Conservation (phyloP, 192 early-diverging fungal species). For the Entrophospora sp. region DNA sequence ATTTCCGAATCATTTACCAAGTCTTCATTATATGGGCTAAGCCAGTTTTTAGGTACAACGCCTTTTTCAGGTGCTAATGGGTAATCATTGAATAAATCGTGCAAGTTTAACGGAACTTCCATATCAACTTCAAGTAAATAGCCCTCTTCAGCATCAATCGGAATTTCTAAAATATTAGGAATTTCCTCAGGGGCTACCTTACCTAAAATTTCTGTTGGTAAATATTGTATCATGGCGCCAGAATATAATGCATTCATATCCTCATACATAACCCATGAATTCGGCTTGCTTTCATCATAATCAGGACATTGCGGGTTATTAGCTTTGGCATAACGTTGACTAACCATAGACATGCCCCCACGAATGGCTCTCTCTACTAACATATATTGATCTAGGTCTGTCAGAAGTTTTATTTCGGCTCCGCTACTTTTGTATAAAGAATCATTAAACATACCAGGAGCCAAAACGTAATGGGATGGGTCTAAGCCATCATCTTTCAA, state of each 20-base stretch:
- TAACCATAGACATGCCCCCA: neutral
- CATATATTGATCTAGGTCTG: neutral
- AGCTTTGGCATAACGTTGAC: too few species aligned
- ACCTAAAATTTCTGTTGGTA: neutral
- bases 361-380: neutral
- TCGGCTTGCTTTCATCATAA: too few species aligned
- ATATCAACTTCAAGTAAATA: neutral
- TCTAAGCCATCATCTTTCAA: conserved; percentile 1
- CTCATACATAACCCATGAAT: conserved; percentile 1
- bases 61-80: neutral
- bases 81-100: conserved; percentile 1
- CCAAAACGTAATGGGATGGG: neutral
- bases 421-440: conserved; percentile 1
- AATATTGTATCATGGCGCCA: neutral
- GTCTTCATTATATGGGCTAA: conserved; percentile 10
- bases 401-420: neutral
- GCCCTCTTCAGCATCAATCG: neutral
- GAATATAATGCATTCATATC: conserved; percentile 8
- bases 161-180: neutral
- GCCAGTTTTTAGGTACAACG: neutral
- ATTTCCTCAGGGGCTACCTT: neutral
- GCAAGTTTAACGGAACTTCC: neutral
- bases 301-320: too few species aligned
- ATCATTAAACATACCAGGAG: too few species aligned
- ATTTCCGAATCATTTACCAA: neutral